Conservation (phyloP, 805 yeast species). For the Kazachstania viticola region DNA sequence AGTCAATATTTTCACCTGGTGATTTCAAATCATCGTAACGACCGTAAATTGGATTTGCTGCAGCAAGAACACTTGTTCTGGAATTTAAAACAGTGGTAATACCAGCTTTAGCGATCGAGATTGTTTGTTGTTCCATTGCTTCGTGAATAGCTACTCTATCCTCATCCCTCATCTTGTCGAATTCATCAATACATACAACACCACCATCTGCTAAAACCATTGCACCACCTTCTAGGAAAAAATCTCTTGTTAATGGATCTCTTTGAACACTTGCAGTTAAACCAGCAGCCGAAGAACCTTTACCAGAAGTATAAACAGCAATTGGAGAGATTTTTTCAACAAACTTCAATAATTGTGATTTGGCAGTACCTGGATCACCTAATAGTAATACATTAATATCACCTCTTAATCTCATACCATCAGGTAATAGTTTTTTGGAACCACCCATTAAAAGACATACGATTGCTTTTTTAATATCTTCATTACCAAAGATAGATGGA, state of each 20-base stretch:
- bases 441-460: constrained; percentile 92
- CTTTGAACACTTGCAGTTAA: constrained; percentile 95
- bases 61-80: constrained; percentile 92
- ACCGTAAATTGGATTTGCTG: constrained; percentile 96
- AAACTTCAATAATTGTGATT: constrained; percentile 88
- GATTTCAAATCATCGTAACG: constrained; percentile 91
- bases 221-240: constrained; percentile 97
- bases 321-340: constrained; percentile 93
- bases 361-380: constrained; percentile 99
- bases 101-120: constrained; percentile 98
- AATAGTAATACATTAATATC: constrained; percentile 86
- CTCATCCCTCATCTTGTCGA: constrained; percentile 98
- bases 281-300: constrained; percentile 99
- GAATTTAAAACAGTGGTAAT: constrained; percentile 94
- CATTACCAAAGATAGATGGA: constrained; percentile 91
- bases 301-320: constrained; percentile 94
- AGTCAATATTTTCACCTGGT: constrained; percentile 96
- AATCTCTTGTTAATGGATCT: constrained; percentile 78
- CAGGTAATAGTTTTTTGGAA: constrained; percentile 82
- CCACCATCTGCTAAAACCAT: constrained; percentile 99
- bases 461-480: constrained; percentile 86
- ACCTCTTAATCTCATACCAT: constrained; percentile 93
- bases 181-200: constrained; percentile 97
- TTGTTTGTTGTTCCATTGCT: constrained; percentile 99
- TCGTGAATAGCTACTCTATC: constrained; percentile 98